phyloP scores from a whole-genome alignment of 331 rosid genomes.

The Arachis monticola region DNA sequence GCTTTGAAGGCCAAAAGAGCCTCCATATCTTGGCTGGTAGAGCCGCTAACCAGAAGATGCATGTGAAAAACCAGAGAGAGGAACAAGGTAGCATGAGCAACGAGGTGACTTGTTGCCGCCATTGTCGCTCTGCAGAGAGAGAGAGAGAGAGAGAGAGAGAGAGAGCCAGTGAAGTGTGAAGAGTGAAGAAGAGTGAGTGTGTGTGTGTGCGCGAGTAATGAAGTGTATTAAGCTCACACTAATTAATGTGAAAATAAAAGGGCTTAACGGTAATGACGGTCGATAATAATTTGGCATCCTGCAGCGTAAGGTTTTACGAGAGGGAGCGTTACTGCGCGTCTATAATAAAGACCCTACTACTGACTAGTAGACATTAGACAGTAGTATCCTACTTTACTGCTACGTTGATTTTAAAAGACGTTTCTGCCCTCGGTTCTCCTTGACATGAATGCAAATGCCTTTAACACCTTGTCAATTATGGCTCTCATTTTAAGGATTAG shows the following conservation, averaged over 20 bases:
- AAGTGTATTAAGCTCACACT: slow-evolving; percentile 15
- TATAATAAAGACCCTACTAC: slow-evolving; percentile 45
- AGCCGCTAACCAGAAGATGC: slow-evolving; percentile 27
- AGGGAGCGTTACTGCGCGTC: slow-evolving; percentile 16
- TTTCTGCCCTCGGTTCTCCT: neutral
- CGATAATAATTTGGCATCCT: slow-evolving; percentile 42
- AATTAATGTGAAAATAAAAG: slow-evolving; percentile 45
- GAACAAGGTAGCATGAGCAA: slow-evolving; percentile 3
- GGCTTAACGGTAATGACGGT: slow-evolving; percentile 37
- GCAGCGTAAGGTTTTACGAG: slow-evolving; percentile 45
- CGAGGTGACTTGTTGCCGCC: slow-evolving; percentile 16
- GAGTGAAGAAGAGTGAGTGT: slow-evolving; percentile 8
- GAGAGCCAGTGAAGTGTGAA: neutral
- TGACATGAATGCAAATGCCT: neutral
- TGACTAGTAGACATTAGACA: slow-evolving; percentile 39
- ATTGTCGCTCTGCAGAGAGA: slow-evolving; percentile 47
- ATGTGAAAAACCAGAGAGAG: slow-evolving; percentile 28
- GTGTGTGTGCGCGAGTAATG: slow-evolving; percentile 33
- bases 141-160: slow-evolving; percentile 19
- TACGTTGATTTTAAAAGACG: neutral
- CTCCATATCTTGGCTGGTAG: slow-evolving; percentile 52
- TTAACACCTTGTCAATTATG: neutral
- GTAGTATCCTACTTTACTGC: slow-evolving; percentile 21
- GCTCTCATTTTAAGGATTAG: neutral
- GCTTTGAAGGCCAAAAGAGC: slow-evolving; percentile 70